Evolutionary conservation across 306 rosid genomes (phyloP).

Genomic region (Pueraria montana): DNA sequence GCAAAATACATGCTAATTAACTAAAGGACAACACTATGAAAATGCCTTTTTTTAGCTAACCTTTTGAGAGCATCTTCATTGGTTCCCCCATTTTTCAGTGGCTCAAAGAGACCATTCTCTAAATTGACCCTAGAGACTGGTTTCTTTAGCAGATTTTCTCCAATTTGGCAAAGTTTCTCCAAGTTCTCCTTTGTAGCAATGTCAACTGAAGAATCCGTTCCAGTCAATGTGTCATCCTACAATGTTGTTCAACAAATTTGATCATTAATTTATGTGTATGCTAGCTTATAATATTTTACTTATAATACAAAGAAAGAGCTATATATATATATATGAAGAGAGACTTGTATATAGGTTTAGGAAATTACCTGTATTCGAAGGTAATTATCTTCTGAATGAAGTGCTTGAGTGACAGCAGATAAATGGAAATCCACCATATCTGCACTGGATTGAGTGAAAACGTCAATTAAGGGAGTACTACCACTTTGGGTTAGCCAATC

Average conservation of each 20-base stretch:
- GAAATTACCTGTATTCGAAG: constrained; percentile 57
- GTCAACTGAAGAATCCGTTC: constrained; percentile 53
- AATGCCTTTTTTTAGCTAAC: constrained; percentile 5
- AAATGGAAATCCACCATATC: constrained; percentile 62
- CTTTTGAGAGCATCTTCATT: constrained; percentile 59
- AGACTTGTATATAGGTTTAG: background rate
- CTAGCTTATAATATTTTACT: too few relatives aligned
- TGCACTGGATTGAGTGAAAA: constrained; percentile 57
- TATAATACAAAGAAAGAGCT: too few relatives aligned
- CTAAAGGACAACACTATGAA: too few relatives aligned
- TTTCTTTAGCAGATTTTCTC: constrained; percentile 50
- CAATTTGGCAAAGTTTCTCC: constrained; percentile 43
- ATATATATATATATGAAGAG: background rate
- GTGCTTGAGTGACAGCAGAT: constrained; percentile 57
- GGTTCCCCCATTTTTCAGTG: constrained; percentile 44
- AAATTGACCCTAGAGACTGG: constrained; percentile 56
- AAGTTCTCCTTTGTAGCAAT: constrained; percentile 51
- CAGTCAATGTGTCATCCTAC: constrained; percentile 57
- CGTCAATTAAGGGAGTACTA: constrained; percentile 50
- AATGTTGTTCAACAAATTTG: background rate
- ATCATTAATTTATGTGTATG: too few relatives aligned
- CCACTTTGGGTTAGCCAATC: constrained; percentile 52
- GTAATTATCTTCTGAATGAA: constrained; percentile 48
- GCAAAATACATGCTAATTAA: background rate
- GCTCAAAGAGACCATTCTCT: constrained; percentile 49